Base-by-base conservation (phyloP, 179 eudicot genomes). In the Silene coronaria region DNA sequence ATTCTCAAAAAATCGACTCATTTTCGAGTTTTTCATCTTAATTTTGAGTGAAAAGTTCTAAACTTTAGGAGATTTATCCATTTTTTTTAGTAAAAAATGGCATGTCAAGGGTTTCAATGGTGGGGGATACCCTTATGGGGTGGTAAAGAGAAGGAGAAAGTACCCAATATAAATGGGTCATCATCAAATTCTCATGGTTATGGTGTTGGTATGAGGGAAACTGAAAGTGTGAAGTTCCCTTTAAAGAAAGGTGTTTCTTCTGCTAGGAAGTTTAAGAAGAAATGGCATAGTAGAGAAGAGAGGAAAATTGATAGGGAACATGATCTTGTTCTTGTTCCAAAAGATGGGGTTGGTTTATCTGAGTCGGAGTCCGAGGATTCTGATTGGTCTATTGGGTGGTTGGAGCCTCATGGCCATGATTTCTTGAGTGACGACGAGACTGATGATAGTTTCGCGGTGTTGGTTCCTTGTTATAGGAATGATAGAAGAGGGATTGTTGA, bases 331-430 rank as follows among this genome's bases (percentile, higher is more conserved):
- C 65, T 93, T 74, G 98, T 93, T 27, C 97, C 97, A 81, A 84
- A 87, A 21, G 91, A 91, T 78, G 93, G 97, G 71, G 88, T 89
- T 73, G 74, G 90, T 62, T 83, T 91, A 46, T 91, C 97, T 2
- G 97, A 86, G 70, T 91, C 97, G 0, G 96, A 90, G 78, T 90
- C 96, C 55, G 96, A 88, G 70, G 95, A 91, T 76, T 90, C 97
- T 32, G 97, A 91, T 85, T 90, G 97, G 96, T 90, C 97, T n/a
- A 87, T 91, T 67, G 96, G 96, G 80, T 91, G 97, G 97, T 59
- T 89, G 73, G 97, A 91, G 80, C 96, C 96, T 0, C 96, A 87
- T 71, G 91, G 88, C 48, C 85, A 92, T 71, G 93, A 83, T 82
- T 91, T 91, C 84, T 86, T 86, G 85, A 85, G 87, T 80, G 95